Percentiles rank a stretch among this genome's conserved stretches.
Evolutionary conservation across 1,284 basidiomycete genomes (phyloP).

Genomic region (Melampsora occidentalis): DNA sequence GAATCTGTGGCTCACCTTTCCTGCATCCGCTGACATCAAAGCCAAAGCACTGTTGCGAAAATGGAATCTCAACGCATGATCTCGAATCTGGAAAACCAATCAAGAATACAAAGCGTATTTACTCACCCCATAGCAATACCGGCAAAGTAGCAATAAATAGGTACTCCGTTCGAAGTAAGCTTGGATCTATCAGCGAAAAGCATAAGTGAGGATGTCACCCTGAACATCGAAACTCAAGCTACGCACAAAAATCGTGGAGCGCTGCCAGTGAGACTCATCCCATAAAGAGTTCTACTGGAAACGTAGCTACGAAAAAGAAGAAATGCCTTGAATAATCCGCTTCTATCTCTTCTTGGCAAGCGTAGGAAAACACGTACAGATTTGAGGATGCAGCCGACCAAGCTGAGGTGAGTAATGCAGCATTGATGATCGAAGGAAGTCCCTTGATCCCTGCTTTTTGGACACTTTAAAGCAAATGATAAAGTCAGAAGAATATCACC

Average conservation of each 20-base stretch:
- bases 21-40: conserved; percentile 49
- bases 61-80: neutral
- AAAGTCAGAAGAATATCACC: neutral
- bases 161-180: conserved; percentile 32
- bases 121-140: conserved; percentile 33
- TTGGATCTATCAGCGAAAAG: conserved; percentile 11
- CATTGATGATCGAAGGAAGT: conserved; percentile 40
- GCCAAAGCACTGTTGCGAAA: conserved; percentile 61
- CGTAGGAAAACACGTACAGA: conserved; percentile 15
- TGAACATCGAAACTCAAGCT: neutral
- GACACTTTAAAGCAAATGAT: conserved; percentile 3
- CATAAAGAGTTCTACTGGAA: conserved; percentile 40
- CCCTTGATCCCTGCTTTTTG: conserved; percentile 43
- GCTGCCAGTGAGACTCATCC: conserved; percentile 42
- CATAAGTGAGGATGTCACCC: neutral
- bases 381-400: conserved; percentile 43
- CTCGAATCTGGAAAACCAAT: neutral
- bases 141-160: conserved; percentile 37
- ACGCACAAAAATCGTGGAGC: conserved; percentile 40
- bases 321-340: neutral
- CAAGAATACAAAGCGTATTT: neutral
- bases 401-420: conserved; percentile 18
- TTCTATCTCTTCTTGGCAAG: neutral
- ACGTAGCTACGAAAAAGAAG: conserved; percentile 31
- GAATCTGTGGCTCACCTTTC: conserved; percentile 57